These are phyloP conservation scores for Bombardia bombarda DNA, from an alignment of 495 filamentous ascomycete genomes.

Conservation along the genomic window DNA sequence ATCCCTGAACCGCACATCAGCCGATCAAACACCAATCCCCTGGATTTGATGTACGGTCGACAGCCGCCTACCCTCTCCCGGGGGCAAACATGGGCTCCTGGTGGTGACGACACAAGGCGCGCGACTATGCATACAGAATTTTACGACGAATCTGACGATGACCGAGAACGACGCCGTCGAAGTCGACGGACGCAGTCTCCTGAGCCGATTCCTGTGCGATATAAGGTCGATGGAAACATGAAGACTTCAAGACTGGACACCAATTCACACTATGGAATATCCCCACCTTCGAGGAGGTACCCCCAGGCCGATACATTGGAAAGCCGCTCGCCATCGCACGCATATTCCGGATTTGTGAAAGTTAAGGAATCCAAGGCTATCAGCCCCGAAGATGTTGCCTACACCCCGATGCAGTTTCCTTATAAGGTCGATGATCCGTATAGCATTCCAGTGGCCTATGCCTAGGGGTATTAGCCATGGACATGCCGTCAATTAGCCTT, in stretches of 20 bases:
- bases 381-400: constrained; percentile 13
- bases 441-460: too few species aligned
- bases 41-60: constrained; percentile 1
- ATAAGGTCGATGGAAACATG: constrained; percentile 15
- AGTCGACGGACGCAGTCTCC: constrained; percentile 16
- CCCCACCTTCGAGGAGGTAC: constrained; percentile 17
- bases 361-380: constrained; percentile 18
- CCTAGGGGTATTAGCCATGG: too few species aligned
- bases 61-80: constrained; percentile 14
- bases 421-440: too few species aligned
- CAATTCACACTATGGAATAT: constrained; percentile 13
- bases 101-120: too few species aligned
- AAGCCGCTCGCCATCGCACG: neutral
- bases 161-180: constrained; percentile 11
- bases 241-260: constrained; percentile 17
- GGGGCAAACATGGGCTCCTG: constrained; percentile 19
- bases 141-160: constrained; percentile 22
- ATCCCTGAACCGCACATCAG: constrained; percentile 17
- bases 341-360: constrained; percentile 11
- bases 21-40: constrained; percentile 19
- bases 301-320: neutral
- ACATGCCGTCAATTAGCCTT: too few species aligned
- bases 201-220: constrained; percentile 6
- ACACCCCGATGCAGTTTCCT: too few species aligned
- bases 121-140: too few species aligned